Conservation (phyloP, 768 basidiomycete species). For the Cyclocybe cylindracea region DNA sequence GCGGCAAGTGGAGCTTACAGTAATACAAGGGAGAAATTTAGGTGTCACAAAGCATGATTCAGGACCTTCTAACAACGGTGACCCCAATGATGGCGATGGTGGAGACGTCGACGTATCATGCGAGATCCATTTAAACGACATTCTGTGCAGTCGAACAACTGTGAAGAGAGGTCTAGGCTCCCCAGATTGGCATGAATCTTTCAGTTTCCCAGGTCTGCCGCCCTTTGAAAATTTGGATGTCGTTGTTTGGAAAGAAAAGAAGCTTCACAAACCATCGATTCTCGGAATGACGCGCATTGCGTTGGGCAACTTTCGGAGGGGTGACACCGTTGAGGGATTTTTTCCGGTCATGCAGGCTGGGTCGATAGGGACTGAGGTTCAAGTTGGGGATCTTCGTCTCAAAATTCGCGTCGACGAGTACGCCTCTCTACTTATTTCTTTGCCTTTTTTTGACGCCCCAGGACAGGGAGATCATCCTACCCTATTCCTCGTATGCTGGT, state of each 20-base stretch:
- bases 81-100: constrained; percentile 45
- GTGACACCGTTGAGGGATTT: constrained; percentile 82
- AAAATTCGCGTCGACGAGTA: constrained; percentile 79
- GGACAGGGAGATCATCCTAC: constrained; percentile 76
- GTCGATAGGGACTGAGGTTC: constrained; percentile 48
- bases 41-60: constrained; percentile 44
- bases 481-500: constrained; percentile 59
- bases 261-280: constrained; percentile 50
- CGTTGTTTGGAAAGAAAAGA: constrained; percentile 70
- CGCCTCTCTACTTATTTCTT: constrained; percentile 17
- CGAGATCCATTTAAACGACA: constrained; percentile 72
- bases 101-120: constrained; percentile 75
- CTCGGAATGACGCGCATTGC: constrained; percentile 67
- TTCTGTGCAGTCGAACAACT: constrained; percentile 72
- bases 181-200: constrained; percentile 84
- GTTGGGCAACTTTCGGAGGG: constrained; percentile 70
- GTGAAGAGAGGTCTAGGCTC: constrained; percentile 65
- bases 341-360: constrained; percentile 68
- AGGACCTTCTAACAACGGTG: constrained; percentile 25
- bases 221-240: constrained; percentile 75
- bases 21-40: constrained; percentile 75
- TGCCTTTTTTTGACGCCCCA: constrained; percentile 5
- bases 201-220: constrained; percentile 73
- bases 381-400: constrained; percentile 75
- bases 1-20: constrained; percentile 75